Evolutionary conservation across 2,329 filamentous ascomycete genomes (phyloP).

Genomic region (Sporothrix mexicana): DNA sequence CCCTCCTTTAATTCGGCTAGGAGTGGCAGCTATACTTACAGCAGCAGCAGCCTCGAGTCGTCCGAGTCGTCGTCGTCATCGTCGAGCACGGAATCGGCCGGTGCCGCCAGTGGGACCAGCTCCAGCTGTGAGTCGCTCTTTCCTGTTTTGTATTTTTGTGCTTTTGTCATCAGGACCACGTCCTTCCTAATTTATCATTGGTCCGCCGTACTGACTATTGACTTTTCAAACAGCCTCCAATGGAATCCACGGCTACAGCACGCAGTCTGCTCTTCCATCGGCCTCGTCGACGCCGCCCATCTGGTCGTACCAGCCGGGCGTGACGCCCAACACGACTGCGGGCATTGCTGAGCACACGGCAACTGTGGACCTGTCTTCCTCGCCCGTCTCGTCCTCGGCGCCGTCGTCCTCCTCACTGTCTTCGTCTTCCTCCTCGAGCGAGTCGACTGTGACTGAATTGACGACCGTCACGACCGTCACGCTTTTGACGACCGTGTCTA

Average conservation of each 20-base stretch:
- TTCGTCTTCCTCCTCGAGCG: background rate
- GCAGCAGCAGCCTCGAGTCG: background rate
- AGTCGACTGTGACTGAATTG: conserved; percentile 4
- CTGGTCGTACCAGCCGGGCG: conserved; percentile 13
- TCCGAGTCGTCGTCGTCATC: background rate
- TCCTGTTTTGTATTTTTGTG: background rate
- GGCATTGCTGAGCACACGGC: background rate
- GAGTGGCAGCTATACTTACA: no score
- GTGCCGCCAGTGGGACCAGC: conserved; percentile 4
- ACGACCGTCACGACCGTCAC: conserved; percentile 16
- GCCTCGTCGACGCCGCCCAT: conserved; percentile 7
- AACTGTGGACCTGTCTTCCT: background rate
- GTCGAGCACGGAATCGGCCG: background rate
- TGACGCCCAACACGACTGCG: conserved; percentile 14
- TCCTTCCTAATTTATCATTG: background rate
- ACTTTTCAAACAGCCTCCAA: background rate
- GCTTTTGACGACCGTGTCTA: conserved; percentile 15
- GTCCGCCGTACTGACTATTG: background rate
- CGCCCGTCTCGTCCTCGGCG: background rate
- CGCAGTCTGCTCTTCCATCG: background rate
- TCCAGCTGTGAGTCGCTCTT: background rate
- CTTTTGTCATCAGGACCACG: background rate
- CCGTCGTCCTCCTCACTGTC: background rate
- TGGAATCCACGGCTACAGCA: background rate
- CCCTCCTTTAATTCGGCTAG: background rate